Conservation (phyloP, 2,329 filamentous ascomycete species). For the Zymoseptoria crescenta region DNA sequence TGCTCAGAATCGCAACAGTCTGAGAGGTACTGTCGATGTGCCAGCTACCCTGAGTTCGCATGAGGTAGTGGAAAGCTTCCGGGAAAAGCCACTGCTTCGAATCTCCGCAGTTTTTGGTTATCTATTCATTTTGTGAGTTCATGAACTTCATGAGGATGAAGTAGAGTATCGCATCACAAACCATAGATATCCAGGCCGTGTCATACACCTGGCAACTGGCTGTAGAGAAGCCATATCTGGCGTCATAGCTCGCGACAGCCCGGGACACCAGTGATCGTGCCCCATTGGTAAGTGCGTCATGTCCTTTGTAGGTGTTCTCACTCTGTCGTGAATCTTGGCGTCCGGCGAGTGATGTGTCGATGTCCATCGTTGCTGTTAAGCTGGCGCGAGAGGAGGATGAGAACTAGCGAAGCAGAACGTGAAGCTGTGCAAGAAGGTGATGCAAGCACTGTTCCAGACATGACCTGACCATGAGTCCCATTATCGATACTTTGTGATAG, state of each 20-base stretch:
- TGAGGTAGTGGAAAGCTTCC: neutral
- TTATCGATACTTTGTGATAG: too few species aligned
- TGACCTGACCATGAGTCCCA: too few species aligned
- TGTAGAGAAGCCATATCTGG: neutral
- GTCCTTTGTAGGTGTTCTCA: too few species aligned
- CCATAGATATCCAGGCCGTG: neutral
- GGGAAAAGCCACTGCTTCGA: neutral
- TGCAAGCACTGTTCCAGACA: too few species aligned
- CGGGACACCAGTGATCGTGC: neutral
- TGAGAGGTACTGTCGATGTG: neutral
- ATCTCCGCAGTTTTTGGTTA: neutral
- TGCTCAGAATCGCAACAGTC: neutral
- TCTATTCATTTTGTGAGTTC: neutral
- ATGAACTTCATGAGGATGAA: neutral
- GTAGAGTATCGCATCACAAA: neutral
- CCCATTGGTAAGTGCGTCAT: too few species aligned
- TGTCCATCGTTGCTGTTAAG: too few species aligned
- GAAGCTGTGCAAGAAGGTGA: too few species aligned
- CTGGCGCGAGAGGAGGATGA: too few species aligned
- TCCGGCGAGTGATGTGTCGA: too few species aligned
- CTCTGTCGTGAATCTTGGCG: too few species aligned
- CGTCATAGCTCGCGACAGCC: neutral
- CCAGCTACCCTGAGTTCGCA: neutral
- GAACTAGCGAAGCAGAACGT: too few species aligned
- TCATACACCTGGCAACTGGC: neutral